These are phyloP conservation scores for Candolleomyces efflorescens DNA, from an alignment of 768 basidiomycete species.

Conservation along the genomic window DNA sequence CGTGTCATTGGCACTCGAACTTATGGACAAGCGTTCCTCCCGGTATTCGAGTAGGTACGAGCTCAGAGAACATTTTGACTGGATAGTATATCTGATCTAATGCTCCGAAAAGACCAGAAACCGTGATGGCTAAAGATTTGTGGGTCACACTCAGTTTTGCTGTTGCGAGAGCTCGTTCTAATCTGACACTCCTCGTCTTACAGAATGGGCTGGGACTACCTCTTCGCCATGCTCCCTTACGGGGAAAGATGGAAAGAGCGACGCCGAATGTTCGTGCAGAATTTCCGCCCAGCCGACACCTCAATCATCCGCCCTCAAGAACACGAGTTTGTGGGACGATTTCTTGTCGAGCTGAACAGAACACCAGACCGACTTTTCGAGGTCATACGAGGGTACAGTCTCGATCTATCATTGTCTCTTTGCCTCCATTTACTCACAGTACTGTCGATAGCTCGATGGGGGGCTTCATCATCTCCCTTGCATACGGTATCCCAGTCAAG, in stretches of 20 bases:
- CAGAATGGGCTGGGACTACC: constrained; percentile 35
- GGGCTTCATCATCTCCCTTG: constrained; percentile 15
- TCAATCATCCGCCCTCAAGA: constrained; percentile 26
- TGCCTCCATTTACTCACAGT: too few relatives aligned
- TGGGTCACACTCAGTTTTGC: too few relatives aligned
- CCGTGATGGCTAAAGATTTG: constrained; percentile 9
- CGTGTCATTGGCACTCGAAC: constrained; percentile 4
- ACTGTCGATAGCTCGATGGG: constrained; percentile 18
- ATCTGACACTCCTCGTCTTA: too few relatives aligned
- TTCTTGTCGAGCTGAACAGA: background rate
- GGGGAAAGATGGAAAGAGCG: constrained; percentile 37
- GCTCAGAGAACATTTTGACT: too few relatives aligned
- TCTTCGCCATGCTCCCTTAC: constrained; percentile 36
- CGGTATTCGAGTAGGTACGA: constrained; percentile 12
- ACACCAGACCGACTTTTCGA: background rate
- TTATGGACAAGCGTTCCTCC: constrained; percentile 6
- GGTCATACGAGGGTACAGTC: background rate
- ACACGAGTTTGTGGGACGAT: background rate
- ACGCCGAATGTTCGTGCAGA: constrained; percentile 35
- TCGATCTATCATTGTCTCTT: too few relatives aligned
- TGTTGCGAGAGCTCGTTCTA: too few relatives aligned
- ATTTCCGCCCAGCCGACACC: constrained; percentile 32
- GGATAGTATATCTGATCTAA: background rate
- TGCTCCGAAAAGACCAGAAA: background rate
- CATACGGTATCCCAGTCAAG: constrained; percentile 24